Conservation (phyloP, 345 rosid species). For the Arabis alpina region DNA sequence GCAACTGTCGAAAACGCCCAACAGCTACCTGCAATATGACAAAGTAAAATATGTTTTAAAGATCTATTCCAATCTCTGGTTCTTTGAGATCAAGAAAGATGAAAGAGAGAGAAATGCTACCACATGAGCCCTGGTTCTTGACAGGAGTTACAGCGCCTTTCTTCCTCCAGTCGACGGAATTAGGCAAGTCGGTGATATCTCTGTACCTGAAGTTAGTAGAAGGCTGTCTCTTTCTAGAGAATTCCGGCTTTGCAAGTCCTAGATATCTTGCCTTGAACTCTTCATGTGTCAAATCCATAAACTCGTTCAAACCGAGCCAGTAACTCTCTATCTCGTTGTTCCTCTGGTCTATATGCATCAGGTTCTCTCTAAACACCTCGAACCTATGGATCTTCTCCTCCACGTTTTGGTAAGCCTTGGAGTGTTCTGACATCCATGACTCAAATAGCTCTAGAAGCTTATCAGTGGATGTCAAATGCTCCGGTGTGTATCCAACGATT, state of each 20-base stretch:
- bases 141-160: slow-evolving; percentile 76
- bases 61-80: slow-evolving; percentile 28
- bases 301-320: slow-evolving; percentile 83
- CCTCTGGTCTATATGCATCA: slow-evolving; percentile 73
- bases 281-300: slow-evolving; percentile 75
- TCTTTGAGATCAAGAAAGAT: slow-evolving; percentile 19
- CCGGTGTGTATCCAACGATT: slow-evolving; percentile 69
- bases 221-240: slow-evolving; percentile 41
- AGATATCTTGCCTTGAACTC: slow-evolving; percentile 74
- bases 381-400: slow-evolving; percentile 72
- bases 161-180: slow-evolving; percentile 84
- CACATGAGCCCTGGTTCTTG: slow-evolving; percentile 88
- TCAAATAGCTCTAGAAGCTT: slow-evolving; percentile 70
- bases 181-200: slow-evolving; percentile 54
- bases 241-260: slow-evolving; percentile 48
- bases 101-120: slow-evolving; percentile 42
- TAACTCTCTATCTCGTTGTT: slow-evolving; percentile 65
- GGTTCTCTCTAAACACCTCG: slow-evolving; percentile 74
- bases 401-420: slow-evolving; percentile 56
- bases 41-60: background rate
- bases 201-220: slow-evolving; percentile 49
- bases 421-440: slow-evolving; percentile 72
- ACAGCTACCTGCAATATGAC: slow-evolving; percentile 66
- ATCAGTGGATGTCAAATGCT: slow-evolving; percentile 61
- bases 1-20: slow-evolving; percentile 97